phyloP scores from a whole-genome alignment of 768 basidiomycete species.

The Naganishia vishniacii region DNA sequence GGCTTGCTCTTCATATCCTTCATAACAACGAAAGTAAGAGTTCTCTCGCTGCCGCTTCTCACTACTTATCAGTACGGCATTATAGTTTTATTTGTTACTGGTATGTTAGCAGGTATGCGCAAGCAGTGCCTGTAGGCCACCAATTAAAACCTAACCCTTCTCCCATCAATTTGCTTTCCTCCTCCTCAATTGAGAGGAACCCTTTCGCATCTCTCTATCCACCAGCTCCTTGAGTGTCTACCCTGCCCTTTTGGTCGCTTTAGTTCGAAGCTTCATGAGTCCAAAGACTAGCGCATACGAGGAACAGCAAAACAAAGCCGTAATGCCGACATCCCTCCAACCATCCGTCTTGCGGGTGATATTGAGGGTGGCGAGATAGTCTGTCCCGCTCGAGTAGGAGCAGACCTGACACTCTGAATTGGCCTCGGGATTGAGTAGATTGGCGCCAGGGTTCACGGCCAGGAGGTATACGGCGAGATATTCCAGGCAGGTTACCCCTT shows the following conservation, averaged over 20 bases:
- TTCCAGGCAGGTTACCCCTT: conserved; percentile 39
- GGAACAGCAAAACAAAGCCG: conserved; percentile 28
- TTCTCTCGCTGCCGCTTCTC: no score
- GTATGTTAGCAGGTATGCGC: no score
- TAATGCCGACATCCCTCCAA: conserved; percentile 36
- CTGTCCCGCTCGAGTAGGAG: conserved; percentile 35
- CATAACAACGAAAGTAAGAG: no score
- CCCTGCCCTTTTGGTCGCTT: conserved; percentile 38
- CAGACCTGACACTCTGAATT: conserved; percentile 39
- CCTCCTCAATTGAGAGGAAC: no score
- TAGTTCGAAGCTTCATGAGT: conserved; percentile 40
- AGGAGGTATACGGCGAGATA: conserved; percentile 42
- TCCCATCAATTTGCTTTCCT: no score
- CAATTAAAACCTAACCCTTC: no score
- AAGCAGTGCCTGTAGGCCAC: no score
- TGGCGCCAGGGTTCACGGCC: conserved; percentile 30
- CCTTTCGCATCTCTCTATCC: no score
- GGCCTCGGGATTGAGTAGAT: conserved; percentile 27
- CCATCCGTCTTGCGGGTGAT: conserved; percentile 30
- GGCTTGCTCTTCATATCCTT: no score
- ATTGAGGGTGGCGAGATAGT: conserved; percentile 39
- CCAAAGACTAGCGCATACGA: conserved; percentile 31
- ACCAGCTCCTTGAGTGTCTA: no score
- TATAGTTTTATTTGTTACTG: no score
- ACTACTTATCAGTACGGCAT: no score